phyloP scores from a whole-genome alignment of 208 protist genomes.

The Trypanosoma platydactyli region DNA sequence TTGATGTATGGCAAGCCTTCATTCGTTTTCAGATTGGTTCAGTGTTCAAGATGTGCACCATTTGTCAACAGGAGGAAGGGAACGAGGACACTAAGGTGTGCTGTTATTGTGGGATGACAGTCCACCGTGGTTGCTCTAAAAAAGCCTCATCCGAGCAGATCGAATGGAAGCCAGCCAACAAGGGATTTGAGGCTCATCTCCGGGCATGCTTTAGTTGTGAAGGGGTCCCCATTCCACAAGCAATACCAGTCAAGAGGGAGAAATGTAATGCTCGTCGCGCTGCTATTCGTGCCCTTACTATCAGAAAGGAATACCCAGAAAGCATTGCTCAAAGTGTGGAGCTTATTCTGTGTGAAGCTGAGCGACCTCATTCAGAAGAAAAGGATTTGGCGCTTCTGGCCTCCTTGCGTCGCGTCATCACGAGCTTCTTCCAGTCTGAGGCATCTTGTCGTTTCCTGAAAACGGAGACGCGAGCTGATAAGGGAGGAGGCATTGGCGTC shows the following conservation, averaged over 20 bases:
- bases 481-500: conserved; percentile 65
- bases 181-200: conserved; percentile 38
- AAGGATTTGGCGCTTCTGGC: conserved; percentile 30
- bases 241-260: conserved; percentile 11
- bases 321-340: conserved; percentile 13
- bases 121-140: conserved; percentile 61
- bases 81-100: conserved; percentile 76
- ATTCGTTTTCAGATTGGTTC: conserved; percentile 58
- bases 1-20: conserved; percentile 63
- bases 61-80: conserved; percentile 60
- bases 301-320: conserved; percentile 53
- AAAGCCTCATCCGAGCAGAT: conserved; percentile 46
- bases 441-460: conserved; percentile 43
- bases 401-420: conserved; percentile 32
- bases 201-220: conserved; percentile 65
- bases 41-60: conserved; percentile 68
- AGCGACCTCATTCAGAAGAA: conserved; percentile 13
- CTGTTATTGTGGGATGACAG: conserved; percentile 69
- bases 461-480: conserved; percentile 42
- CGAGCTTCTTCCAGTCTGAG: conserved; percentile 56
- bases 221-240: conserved; percentile 10
- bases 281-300: conserved; percentile 39
- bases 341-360: not conserved
- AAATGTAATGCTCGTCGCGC: conserved; percentile 45
- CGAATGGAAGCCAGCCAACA: conserved; percentile 67